Evolutionary conservation across 257 asterid species (phyloP), one percentile per base, ranked within the genome.

Genomic region (Solanum microdontum): DNA sequence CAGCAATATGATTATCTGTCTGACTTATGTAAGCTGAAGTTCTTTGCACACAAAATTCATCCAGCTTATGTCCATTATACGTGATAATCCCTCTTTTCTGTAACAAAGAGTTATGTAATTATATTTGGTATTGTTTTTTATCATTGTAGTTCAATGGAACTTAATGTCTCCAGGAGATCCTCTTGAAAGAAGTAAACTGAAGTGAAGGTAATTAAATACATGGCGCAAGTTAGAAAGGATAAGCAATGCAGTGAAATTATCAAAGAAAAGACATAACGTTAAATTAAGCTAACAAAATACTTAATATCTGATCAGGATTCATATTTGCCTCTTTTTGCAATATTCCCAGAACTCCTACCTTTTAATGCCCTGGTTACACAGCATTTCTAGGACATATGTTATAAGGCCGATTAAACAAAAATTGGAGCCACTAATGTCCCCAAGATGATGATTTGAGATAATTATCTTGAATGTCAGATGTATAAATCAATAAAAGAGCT

Each of bases 1-100:
- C 98, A 1, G 98, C 98, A 26, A 95, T 92, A 93, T 95, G 97
- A 90, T 92, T 93, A 91, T 95, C 98, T 70, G 98, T 95, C 93
- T 94, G 98, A 91, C 98, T 89, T 60, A 93, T 93, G 88, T 95
- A 95, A 82, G 98, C 98, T 69, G 97, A 91, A 85, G 96, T 93
- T 88, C 98, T 92, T 90, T 91, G 94, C 87, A 94, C 95, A 84
- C 90, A 91, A 90, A 95, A 95, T 28, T 93, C 96, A 77, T 93
- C 91, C 83, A 94, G 92, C 87, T 88, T 86, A 87, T 93, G 95
- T 34, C 98, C 98, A 87, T 94, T 95, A 90, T 95, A 95, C 23
- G 94, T 89, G 88, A 95, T 91, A 66, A 62, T 88, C 79, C 98
- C 98, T 66, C 89, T 89, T 92, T 89, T 92, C 98, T 95, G 97